phyloP scores from a whole-genome alignment of 2,329 filamentous ascomycete genomes.

The Ophiostoma angusticollis region DNA sequence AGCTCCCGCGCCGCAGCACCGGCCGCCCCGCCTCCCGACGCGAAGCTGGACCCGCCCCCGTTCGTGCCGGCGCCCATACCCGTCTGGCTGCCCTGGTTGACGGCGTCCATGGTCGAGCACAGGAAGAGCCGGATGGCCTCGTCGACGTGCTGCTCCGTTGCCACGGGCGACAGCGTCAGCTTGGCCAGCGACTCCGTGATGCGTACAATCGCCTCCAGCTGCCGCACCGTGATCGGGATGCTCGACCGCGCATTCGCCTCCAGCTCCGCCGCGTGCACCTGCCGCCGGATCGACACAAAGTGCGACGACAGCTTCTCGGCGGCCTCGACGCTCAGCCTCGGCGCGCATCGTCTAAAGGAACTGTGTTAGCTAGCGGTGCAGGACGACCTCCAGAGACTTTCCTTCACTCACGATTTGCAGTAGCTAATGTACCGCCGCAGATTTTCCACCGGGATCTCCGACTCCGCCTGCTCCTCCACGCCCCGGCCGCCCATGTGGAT shows the following conservation, averaged over 20 bases:
- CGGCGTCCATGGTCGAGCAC: slow-evolving; percentile 94
- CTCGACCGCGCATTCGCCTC: slow-evolving; percentile 82
- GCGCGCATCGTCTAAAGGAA: slow-evolving; percentile 65
- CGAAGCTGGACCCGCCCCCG: slow-evolving; percentile 28
- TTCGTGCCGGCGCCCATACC: slow-evolving; percentile 5
- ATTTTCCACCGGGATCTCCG: slow-evolving; percentile 87
- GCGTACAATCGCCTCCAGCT: slow-evolving; percentile 92
- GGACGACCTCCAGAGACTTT: too few relatives aligned
- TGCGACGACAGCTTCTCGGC: slow-evolving; percentile 94
- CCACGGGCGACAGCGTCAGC: slow-evolving; percentile 70
- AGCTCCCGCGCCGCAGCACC: slow-evolving; percentile 75
- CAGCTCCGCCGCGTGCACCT: slow-evolving; percentile 83
- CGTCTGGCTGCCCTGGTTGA: slow-evolving; percentile 61
- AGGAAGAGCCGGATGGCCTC: slow-evolving; percentile 96
- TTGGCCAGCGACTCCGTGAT: slow-evolving; percentile 96
- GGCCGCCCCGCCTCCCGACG: slow-evolving; percentile 20
- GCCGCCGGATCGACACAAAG: slow-evolving; percentile 89
- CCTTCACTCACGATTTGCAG: slow-evolving; percentile 75
- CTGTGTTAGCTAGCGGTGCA: too few relatives aligned
- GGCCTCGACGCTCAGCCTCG: slow-evolving; percentile 77
- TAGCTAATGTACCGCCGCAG: slow-evolving; percentile 97
- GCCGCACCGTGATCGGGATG: slow-evolving; percentile 94
- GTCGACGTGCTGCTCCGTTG: slow-evolving; percentile 84
- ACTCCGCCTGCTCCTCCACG: slow-evolving; percentile 67
- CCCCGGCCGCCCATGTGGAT: slow-evolving; percentile 89